Percentiles rank a stretch among this genome's conserved stretches.
phyloP scores from a whole-genome alignment of 768 basidiomycete genomes.

The Boletus vinaceobasis region DNA sequence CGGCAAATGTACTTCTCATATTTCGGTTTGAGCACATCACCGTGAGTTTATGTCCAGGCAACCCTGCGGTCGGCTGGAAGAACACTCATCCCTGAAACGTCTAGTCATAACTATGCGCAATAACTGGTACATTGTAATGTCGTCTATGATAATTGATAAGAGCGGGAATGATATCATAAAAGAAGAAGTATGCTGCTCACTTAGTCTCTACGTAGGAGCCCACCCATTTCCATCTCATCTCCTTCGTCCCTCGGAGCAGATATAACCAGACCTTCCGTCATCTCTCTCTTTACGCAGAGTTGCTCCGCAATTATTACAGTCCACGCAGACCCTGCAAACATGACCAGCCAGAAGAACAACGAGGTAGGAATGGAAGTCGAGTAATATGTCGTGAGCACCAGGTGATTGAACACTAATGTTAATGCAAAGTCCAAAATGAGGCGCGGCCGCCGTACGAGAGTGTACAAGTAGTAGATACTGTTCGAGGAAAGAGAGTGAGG shows the following conservation, averaged over 20 bases:
- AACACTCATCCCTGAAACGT: constrained; percentile 12
- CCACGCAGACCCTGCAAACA: constrained; percentile 64
- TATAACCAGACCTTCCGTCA: constrained; percentile 76
- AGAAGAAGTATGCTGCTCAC: constrained; percentile 37
- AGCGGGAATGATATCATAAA: background rate
- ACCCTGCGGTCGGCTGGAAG: constrained; percentile 1
- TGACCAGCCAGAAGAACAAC: constrained; percentile 86
- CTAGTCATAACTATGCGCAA: constrained; percentile 13
- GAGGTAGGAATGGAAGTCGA: constrained; percentile 71
- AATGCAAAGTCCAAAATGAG: constrained; percentile 92
- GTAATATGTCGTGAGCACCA: constrained; percentile 89
- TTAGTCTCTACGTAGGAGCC: constrained; percentile 55
- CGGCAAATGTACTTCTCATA: constrained; percentile 1
- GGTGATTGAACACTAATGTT: constrained; percentile 87
- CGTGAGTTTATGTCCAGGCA: constrained; percentile 3
- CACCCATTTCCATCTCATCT: constrained; percentile 56
- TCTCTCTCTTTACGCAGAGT: constrained; percentile 85
- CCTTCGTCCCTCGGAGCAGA: constrained; percentile 39
- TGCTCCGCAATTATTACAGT: constrained; percentile 86
- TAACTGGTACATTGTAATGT: constrained; percentile 22
- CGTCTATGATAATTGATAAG: constrained; percentile 12
- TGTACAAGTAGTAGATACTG: constrained; percentile 78
- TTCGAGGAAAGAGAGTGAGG: constrained; percentile 11
- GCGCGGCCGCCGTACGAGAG: constrained; percentile 85
- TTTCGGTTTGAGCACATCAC: background rate